Conservation (phyloP, 805 yeast species). For the Ogataea siamensis region DNA sequence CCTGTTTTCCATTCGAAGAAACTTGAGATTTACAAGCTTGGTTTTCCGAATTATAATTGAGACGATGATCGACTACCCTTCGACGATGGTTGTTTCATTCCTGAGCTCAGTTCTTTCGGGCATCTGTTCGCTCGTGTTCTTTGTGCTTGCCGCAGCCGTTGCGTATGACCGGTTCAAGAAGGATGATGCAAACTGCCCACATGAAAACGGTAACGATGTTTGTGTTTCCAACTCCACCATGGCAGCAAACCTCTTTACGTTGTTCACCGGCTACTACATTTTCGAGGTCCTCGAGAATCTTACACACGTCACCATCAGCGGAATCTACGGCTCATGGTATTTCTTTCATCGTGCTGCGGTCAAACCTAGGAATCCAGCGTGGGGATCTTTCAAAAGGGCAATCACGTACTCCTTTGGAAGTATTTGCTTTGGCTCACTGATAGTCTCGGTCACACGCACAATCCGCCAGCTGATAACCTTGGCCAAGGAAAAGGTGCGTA, state of each 20-base stretch:
- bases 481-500: conserved; percentile 41
- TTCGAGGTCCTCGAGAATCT: conserved; percentile 80
- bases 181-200: conserved; percentile 55
- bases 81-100: conserved; percentile 51
- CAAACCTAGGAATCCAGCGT: conserved; percentile 74
- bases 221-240: conserved; percentile 32
- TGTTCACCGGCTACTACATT: conserved; percentile 80
- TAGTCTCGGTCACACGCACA: conserved; percentile 73
- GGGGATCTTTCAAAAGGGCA: conserved; percentile 75
- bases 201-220: conserved; percentile 29
- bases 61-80: conserved; percentile 71
- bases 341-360: conserved; percentile 53
- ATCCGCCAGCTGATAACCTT: conserved; percentile 53
- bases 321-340: conserved; percentile 90
- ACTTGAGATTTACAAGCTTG: conserved; percentile 31
- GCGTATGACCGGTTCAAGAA: conserved; percentile 23
- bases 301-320: conserved; percentile 77
- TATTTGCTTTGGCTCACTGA: conserved; percentile 74
- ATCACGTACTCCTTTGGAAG: conserved; percentile 87
- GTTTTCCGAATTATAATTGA: conserved; percentile 52
- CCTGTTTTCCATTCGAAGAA: conserved; percentile 25
- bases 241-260: conserved; percentile 50
- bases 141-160: conserved; percentile 61
- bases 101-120: conserved; percentile 44
- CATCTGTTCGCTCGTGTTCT: conserved; percentile 61